Conservation (phyloP, 805 yeast genomes). For the Yamadazyma endophytica region DNA sequence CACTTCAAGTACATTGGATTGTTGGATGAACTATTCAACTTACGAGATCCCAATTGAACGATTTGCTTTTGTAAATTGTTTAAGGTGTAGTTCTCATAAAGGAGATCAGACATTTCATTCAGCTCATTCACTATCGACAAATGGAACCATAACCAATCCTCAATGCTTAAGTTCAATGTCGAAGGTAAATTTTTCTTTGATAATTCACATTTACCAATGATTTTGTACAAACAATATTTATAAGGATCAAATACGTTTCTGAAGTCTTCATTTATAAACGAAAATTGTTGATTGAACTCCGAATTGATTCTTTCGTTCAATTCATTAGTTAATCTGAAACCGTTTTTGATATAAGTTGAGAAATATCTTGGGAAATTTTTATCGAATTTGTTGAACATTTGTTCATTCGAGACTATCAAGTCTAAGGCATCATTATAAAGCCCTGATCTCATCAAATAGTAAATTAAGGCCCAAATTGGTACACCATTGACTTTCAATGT, state of each 20-base stretch:
- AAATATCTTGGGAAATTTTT: slow-evolving; percentile 78
- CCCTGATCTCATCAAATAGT: slow-evolving; percentile 83
- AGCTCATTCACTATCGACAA: slow-evolving; percentile 59
- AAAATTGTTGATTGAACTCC: slow-evolving; percentile 83
- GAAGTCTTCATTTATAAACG: slow-evolving; percentile 46
- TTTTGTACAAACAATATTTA: slow-evolving; percentile 84
- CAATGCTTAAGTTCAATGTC: slow-evolving; percentile 71
- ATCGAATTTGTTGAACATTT: slow-evolving; percentile 79
- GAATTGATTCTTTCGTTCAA: slow-evolving; percentile 64
- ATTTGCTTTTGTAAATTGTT: slow-evolving; percentile 70
- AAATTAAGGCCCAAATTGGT: slow-evolving; percentile 94
- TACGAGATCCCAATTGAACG: slow-evolving; percentile 65
- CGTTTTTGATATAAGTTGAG: slow-evolving; percentile 55
- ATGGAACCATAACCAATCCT: slow-evolving; percentile 97
- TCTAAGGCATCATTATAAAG: slow-evolving; percentile 72
- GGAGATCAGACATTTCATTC: slow-evolving; percentile 48
- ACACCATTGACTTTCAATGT: slow-evolving; percentile 61
- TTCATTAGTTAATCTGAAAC: slow-evolving; percentile 57
- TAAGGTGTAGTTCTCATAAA: slow-evolving; percentile 69
- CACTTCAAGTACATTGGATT: slow-evolving; percentile 73
- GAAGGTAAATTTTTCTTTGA: slow-evolving; percentile 63
- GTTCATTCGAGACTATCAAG: slow-evolving; percentile 58
- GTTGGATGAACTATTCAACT: slow-evolving; percentile 61
- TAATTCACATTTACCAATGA: slow-evolving; percentile 85
- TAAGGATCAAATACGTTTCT: slow-evolving; percentile 71